A percentile compares a stretch with the other conserved stretches of the same genome.
These are phyloP conservation scores for Psophocarpus tetragonolobus DNA, from an alignment of 306 rosid genomes.

Conservation along the genomic window DNA sequence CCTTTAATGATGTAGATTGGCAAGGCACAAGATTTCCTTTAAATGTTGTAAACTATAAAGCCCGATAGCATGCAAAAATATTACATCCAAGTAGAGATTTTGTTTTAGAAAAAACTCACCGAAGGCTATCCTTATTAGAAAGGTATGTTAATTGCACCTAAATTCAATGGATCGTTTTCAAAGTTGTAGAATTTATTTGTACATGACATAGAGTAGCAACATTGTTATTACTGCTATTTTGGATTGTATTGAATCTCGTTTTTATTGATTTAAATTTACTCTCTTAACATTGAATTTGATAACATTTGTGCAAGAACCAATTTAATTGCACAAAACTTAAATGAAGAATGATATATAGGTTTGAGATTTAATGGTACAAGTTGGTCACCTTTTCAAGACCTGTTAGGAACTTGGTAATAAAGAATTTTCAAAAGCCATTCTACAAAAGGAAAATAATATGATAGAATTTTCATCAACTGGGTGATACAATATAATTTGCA, in stretches of 20 bases:
- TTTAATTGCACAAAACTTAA: too few relatives aligned
- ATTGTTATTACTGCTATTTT: neutral
- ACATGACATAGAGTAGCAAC: neutral
- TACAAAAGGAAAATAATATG: too few relatives aligned
- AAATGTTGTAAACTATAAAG: constrained; percentile 85
- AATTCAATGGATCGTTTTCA: constrained; percentile 9
- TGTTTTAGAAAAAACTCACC: constrained; percentile 87
- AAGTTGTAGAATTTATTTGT: neutral
- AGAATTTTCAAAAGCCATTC: too few relatives aligned
- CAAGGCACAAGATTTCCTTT: too few relatives aligned
- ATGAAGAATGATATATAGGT: too few relatives aligned
- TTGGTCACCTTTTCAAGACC: too few relatives aligned
- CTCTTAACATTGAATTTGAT: neutral
- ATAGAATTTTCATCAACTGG: too few relatives aligned
- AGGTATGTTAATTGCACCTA: constrained; percentile 46
- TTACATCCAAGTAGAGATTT: constrained; percentile 84
- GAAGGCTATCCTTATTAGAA: constrained; percentile 84
- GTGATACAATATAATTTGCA: too few relatives aligned
- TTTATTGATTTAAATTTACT: neutral
- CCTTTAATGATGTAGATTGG: too few relatives aligned
- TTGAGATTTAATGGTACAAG: too few relatives aligned
- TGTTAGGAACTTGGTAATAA: too few relatives aligned
- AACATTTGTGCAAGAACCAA: too few relatives aligned
- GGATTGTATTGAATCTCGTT: neutral
- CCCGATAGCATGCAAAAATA: constrained; percentile 87